phyloP scores from a whole-genome alignment of 148 eudicot genomes.

The Drosera capensis region DNA sequence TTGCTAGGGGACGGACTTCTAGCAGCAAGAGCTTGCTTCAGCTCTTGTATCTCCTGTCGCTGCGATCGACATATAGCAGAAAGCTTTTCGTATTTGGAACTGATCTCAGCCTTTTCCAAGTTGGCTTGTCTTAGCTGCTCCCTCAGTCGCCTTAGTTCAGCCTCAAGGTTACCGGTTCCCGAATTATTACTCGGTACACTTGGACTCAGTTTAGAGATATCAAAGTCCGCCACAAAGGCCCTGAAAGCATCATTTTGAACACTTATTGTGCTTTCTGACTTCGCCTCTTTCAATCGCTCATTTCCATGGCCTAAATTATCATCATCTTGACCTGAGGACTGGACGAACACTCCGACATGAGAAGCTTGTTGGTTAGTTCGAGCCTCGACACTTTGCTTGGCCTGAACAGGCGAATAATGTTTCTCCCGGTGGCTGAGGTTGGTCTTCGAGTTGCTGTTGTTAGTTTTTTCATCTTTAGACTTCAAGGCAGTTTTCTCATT shows the following conservation, averaged over 20 bases:
- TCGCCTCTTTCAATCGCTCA: constrained; percentile 18
- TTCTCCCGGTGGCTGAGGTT: constrained; percentile 23
- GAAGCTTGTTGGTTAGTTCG: constrained; percentile 11
- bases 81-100: constrained; percentile 84
- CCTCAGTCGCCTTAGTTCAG: constrained; percentile 59
- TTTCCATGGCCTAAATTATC: constrained; percentile 15
- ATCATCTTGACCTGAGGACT: constrained; percentile 15
- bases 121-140: constrained; percentile 62
- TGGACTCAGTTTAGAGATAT: constrained; percentile 39
- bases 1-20: constrained; percentile 43
- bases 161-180: constrained; percentile 33
- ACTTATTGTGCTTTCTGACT: constrained; percentile 20
- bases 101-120: constrained; percentile 63
- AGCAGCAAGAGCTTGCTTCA: constrained; percentile 64
- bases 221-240: constrained; percentile 79
- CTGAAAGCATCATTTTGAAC: constrained; percentile 47
- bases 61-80: constrained; percentile 80
- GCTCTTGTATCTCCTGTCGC: constrained; percentile 89
- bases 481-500: constrained; percentile 38
- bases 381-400: constrained; percentile 13
- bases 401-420: constrained; percentile 11
- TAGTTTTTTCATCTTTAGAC: constrained; percentile 31
- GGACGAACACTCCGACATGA: constrained; percentile 12
- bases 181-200: constrained; percentile 17
- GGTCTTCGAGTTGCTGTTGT: constrained; percentile 13